Evolutionary conservation across 2,329 filamentous ascomycete species (phyloP).

Genomic region (Cryphonectria nitschkei): DNA sequence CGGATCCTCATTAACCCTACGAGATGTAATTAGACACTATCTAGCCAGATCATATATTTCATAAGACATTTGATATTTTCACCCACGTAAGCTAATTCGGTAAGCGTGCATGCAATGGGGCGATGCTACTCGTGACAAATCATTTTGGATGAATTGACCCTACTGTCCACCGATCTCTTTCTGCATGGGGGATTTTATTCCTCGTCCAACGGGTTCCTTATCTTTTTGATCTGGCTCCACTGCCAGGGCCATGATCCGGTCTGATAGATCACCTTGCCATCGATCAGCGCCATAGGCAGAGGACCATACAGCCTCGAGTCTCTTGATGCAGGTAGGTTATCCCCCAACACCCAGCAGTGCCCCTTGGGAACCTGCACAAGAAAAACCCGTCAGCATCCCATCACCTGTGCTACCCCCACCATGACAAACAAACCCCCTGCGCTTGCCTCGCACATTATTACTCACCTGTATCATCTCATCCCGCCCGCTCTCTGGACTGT

Average conservation of each 20-base stretch:
- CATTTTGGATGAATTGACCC: neutral
- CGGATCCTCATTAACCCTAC: slow-evolving; percentile 26
- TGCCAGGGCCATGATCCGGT: slow-evolving; percentile 49
- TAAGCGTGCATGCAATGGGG: neutral
- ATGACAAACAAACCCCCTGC: neutral
- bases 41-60: slow-evolving; percentile 13
- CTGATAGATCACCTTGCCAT: slow-evolving; percentile 76
- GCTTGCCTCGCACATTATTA: neutral
- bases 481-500: slow-evolving; percentile 57
- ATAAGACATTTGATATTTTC: neutral
- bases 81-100: neutral
- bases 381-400: slow-evolving; percentile 15
- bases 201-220: slow-evolving; percentile 43
- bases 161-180: neutral
- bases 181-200: neutral
- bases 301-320: slow-evolving; percentile 90
- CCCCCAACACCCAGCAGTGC: slow-evolving; percentile 89
- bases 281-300: slow-evolving; percentile 80
- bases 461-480: slow-evolving; percentile 68
- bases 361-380: slow-evolving; percentile 75
- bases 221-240: slow-evolving; percentile 49
- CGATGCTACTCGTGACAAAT: neutral
- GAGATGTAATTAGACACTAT: slow-evolving; percentile 36
- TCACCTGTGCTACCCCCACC: neutral
- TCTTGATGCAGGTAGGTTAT: slow-evolving; percentile 81